A percentile compares a stretch with the other conserved stretches of the same genome.
Conservation (phyloP, 352 stramenopile species). For the Pythium insidiosum region DNA sequence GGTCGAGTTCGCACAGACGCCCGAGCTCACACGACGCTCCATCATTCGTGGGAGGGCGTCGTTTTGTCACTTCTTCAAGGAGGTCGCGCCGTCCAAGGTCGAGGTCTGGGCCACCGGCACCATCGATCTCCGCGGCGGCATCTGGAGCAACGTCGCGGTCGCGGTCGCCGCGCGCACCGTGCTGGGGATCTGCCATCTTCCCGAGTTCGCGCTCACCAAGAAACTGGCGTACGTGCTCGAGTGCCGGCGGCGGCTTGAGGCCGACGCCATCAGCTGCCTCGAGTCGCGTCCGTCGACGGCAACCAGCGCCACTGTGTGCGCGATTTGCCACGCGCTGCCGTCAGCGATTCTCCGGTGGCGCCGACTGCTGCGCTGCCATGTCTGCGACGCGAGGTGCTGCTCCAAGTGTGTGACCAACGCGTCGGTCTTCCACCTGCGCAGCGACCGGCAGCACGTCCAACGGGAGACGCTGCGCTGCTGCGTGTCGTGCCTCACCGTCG, state of each 20-base stretch:
- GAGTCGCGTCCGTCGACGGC: slow-evolving; percentile 1
- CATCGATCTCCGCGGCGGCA: slow-evolving; percentile 11
- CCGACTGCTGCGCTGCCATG: no score
- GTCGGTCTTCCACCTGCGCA: background rate
- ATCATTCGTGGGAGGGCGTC: slow-evolving; percentile 18
- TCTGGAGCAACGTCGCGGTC: slow-evolving; percentile 11
- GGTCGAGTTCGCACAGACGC: slow-evolving; percentile 17
- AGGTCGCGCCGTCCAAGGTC: slow-evolving; percentile 8
- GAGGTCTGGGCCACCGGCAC: slow-evolving; percentile 13
- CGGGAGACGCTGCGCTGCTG: slow-evolving; percentile 3
- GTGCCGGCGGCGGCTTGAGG: no score
- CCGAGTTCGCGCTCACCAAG: slow-evolving; percentile 9
- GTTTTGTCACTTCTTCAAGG: slow-evolving; percentile 12
- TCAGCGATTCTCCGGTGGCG: no score
- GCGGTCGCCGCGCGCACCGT: slow-evolving; percentile 3
- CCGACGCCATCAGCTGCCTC: background rate
- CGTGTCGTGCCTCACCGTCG: no score
- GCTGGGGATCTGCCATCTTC: slow-evolving; percentile 5
- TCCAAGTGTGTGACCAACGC: slow-evolving; percentile 4
- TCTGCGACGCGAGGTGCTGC: no score
- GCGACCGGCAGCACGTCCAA: slow-evolving; percentile 6
- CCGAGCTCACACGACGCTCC: slow-evolving; percentile 4
- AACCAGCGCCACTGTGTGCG: no score
- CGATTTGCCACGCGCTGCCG: no score
- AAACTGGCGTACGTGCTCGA: slow-evolving; percentile 16